These are phyloP conservation scores for Entonaema liquescens DNA, from an alignment of 495 filamentous ascomycete genomes.

Conservation along the genomic window DNA sequence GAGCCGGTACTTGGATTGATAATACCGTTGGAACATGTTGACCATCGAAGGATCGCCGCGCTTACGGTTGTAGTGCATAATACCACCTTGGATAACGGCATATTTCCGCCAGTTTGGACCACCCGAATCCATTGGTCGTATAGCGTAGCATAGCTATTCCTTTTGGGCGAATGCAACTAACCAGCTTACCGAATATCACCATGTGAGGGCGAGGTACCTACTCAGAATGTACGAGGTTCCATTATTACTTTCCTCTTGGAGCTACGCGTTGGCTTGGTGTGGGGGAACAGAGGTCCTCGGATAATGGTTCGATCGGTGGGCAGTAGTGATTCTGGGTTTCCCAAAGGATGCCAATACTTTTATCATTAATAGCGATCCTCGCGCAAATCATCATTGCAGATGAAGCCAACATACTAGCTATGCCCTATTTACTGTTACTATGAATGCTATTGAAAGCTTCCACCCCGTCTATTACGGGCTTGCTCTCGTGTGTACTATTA, in stretches of 20 bases:
- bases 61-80: neutral
- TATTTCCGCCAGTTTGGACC: neutral
- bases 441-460: neutral
- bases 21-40: neutral
- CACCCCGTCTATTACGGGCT: neutral
- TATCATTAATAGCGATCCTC: neutral
- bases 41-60: neutral
- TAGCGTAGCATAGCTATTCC: neutral
- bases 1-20: neutral
- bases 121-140: neutral
- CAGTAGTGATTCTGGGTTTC: neutral
- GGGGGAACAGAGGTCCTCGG: neutral
- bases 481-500: neutral
- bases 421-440: neutral
- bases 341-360: neutral
- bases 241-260: neutral
- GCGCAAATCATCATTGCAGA: neutral
- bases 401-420: neutral
- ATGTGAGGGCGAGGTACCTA: neutral
- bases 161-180: neutral
- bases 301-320: neutral
- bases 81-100: neutral
- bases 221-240: neutral
- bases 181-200: neutral
- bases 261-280: neutral